Percentiles rank a stretch among this genome's conserved stretches.
These are phyloP conservation scores for Naganishia sp. DNA, from an alignment of 1,284 basidiomycete genomes.

Conservation along the genomic window DNA sequence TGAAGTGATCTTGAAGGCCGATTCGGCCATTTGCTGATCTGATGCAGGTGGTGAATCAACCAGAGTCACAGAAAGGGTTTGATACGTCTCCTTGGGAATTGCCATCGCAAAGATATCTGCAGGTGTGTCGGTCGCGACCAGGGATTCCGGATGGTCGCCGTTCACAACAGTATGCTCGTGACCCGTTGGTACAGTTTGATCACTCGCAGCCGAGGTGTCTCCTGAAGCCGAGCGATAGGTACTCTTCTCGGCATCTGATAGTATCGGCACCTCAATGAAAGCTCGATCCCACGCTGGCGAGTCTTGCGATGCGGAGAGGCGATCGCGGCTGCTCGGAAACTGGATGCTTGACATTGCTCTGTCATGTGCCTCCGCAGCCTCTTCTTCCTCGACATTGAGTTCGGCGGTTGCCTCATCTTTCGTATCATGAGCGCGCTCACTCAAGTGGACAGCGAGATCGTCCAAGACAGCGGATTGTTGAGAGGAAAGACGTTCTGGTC, in stretches of 20 bases:
- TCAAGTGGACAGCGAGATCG: slow-evolving; percentile 45
- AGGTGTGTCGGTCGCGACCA: background rate
- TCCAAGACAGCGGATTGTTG: slow-evolving; percentile 38
- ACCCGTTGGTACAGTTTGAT: no score
- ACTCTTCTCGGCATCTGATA: slow-evolving; percentile 32
- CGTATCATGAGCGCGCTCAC: slow-evolving; percentile 38
- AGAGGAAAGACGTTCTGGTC: slow-evolving; percentile 34
- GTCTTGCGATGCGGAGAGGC: background rate
- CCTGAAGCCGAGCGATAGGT: background rate
- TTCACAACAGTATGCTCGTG: no score
- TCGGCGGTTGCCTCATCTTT: slow-evolving; percentile 30
- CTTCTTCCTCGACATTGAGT: slow-evolving; percentile 34
- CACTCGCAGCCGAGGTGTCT: no score
- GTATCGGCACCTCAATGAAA: slow-evolving; percentile 20
- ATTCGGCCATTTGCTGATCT: slow-evolving; percentile 14
- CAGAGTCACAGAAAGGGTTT: no score
- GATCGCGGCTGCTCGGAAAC: background rate
- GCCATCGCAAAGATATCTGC: no score
- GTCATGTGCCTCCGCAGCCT: slow-evolving; percentile 27
- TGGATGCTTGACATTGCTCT: background rate
- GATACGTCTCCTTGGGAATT: no score
- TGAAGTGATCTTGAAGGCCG: slow-evolving; percentile 38
- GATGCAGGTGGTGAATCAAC: background rate
- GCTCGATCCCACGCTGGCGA: slow-evolving; percentile 4
- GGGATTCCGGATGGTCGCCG: no score